Conservation (phyloP, 2,329 filamentous ascomycete genomes). For the Microcyclosporella mali region DNA sequence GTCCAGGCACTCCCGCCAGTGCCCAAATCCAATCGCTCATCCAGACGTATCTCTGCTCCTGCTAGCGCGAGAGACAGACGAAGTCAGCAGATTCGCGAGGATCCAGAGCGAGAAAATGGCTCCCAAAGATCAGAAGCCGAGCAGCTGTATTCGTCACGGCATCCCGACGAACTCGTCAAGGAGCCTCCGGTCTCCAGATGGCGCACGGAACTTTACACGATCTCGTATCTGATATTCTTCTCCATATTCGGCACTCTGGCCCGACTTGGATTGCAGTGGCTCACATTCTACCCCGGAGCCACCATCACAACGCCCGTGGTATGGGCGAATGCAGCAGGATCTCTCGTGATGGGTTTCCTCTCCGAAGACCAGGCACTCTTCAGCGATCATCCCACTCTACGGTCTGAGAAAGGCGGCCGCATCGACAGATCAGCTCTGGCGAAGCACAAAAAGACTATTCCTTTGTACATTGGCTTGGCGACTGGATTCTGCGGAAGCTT, state of each 20-base stretch:
- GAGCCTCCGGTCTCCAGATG: constrained; percentile 20
- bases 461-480: constrained; percentile 77
- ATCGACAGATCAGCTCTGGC: constrained; percentile 29
- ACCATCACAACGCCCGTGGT: constrained; percentile 68
- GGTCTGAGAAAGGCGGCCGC: constrained; percentile 30
- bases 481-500: constrained; percentile 87
- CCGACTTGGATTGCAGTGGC: constrained; percentile 68
- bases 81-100: constrained; percentile 4
- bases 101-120: constrained; percentile 2
- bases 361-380: constrained; percentile 73
- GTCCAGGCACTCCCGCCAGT: constrained; percentile 15
- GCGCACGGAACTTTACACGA: constrained; percentile 50
- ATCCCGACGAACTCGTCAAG: constrained; percentile 13
- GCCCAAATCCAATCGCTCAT: constrained; percentile 13
- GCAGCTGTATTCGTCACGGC: constrained; percentile 8
- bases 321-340: constrained; percentile 84
- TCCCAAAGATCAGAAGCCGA: constrained; percentile 7
- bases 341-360: constrained; percentile 78
- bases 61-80: not conserved
- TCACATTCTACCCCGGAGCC: constrained; percentile 73
- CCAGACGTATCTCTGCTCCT: not conserved
- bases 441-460: constrained; percentile 74
- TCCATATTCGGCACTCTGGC: constrained; percentile 78
- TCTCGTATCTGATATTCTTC: constrained; percentile 81
- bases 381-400: constrained; percentile 45